Base-by-base conservation (phyloP, 2,329 filamentous ascomycete species). In the Thermoascus crustaceus region DNA sequence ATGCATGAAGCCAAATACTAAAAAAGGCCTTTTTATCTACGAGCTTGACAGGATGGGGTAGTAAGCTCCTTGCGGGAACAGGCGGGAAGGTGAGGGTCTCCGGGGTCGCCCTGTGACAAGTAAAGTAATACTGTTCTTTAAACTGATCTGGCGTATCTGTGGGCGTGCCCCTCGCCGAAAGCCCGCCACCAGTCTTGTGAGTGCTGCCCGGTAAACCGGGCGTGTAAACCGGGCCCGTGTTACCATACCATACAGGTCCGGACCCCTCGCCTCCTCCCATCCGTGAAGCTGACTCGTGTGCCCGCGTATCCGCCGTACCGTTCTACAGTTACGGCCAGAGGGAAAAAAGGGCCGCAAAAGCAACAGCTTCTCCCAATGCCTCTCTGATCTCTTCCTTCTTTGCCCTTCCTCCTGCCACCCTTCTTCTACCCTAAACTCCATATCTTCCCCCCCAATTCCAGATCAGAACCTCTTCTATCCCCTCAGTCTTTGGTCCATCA, bases 361-460 rank as follows among this genome's bases (percentile, higher is more conserved):
- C 57, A 16, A 17, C 29, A 20, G 39, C 50, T 53, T 52, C 53
- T 43, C 49, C 53, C 55, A 53, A n/a, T n/a, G n/a, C n/a, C n/a
- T n/a, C n/a, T n/a, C n/a, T 52, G 45, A 45, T 60, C 55, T 50
- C 51, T 46, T 47, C 42, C 52, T 54, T 52, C 49, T 55, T 43
- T 58, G 53, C 48, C 58, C 52, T 57, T 54, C 56, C 50, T 52
- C 44, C 41, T 50, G 52, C 54, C 53, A 50, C 49, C 51, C 45
- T 48, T 47, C 19, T 22, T 17, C 14, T 22, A 5, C 22, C n/a
- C 18, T 16, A 34, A 14, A 22, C 13, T 19, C 21, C 31, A 24
- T 24, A n/a, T 38, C 41, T 45, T 44, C 41, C 48, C 52, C 54
- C 55, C 49, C 54, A 51, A 49, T 41, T n/a, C 43, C 41, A 44